Conservation (phyloP, 208 protist genomes). For the Trypanosoma grayi region DNA sequence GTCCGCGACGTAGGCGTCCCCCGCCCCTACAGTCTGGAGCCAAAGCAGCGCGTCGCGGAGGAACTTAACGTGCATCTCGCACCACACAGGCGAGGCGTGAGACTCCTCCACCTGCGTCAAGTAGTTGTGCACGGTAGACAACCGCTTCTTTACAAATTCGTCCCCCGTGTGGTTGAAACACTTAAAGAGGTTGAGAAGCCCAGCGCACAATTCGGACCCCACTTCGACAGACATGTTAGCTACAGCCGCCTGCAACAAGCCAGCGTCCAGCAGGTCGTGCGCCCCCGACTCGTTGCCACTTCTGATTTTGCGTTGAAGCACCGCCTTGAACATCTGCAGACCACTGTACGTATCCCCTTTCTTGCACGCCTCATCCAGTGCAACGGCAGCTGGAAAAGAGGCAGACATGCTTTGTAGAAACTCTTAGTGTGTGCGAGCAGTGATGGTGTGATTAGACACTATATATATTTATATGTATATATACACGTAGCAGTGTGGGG, state of each 20-base stretch:
- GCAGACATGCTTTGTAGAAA: conserved; percentile 2
- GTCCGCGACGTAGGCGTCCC: neutral
- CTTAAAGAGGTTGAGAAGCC: conserved; percentile 3
- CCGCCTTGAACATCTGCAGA: conserved; percentile 33
- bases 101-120: neutral
- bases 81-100: conserved; percentile 1
- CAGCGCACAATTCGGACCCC: conserved; percentile 7
- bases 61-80: neutral
- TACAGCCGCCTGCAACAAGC: conserved; percentile 4
- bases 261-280: conserved; percentile 10
- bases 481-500: neutral
- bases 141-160: neutral
- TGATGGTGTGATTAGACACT: neutral
- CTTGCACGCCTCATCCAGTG: conserved; percentile 25
- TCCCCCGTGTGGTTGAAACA: conserved; percentile 11
- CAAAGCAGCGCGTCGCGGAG: neutral
- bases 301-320: conserved; percentile 17
- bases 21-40: neutral
- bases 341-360: conserved; percentile 36
- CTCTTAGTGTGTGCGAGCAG: no score
- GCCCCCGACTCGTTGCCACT: neutral
- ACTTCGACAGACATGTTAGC: conserved; percentile 5
- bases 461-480: conserved; percentile 8
- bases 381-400: conserved; percentile 1
- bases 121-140: neutral